Evolutionary conservation across 257 asterid species (phyloP).

Genomic region (Paulownia fortunei): DNA sequence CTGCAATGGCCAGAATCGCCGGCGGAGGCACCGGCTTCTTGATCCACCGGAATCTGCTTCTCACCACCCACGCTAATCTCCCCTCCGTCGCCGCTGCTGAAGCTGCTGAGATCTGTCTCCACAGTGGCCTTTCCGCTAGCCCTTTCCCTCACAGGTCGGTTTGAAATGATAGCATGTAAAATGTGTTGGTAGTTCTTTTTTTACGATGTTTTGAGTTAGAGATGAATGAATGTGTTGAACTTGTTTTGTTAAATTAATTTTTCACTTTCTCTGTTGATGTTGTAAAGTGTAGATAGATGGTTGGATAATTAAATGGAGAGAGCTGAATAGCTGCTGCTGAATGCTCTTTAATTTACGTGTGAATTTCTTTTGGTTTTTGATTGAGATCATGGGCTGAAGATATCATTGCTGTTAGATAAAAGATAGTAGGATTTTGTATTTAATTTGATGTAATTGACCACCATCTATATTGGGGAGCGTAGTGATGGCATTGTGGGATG

Average conservation of each 20-base stretch:
- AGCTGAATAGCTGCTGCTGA: neutral
- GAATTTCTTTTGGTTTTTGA: neutral
- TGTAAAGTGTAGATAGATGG: conserved; percentile 18
- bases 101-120: conserved; percentile 93
- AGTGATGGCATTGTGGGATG: conserved; percentile 26
- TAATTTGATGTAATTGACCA: neutral
- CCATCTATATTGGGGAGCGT: neutral
- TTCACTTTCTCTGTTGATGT: neutral
- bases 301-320: neutral
- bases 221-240: neutral
- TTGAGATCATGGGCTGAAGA: conserved; percentile 4
- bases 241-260: neutral
- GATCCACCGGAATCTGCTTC: conserved; percentile 94
- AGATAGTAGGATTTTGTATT: neutral
- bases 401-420: neutral
- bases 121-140: conserved; percentile 67
- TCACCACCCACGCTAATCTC: conserved; percentile 83
- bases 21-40: conserved; percentile 82
- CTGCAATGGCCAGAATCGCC: conserved; percentile 75
- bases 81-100: conserved; percentile 88
- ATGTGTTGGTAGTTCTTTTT: neutral
- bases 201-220: neutral
- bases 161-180: neutral
- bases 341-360: neutral
- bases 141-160: conserved; percentile 92